Evolutionary conservation across 805 yeast genomes (phyloP).

Genomic region (Yarrowia porcina): DNA sequence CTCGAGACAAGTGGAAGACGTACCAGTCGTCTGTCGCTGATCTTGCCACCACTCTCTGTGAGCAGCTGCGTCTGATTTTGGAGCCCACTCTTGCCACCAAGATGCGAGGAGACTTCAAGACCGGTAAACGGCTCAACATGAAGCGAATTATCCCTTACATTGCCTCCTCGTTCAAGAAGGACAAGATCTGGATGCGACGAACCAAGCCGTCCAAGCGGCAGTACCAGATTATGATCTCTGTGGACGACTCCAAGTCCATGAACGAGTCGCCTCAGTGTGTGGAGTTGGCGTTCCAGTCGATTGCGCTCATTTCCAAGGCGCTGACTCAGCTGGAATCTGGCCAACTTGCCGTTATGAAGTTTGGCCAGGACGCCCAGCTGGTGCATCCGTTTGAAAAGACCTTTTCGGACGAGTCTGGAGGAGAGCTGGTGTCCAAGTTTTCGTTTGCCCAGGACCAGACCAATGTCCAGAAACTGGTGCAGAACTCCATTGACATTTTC

Average conservation of each 20-base stretch:
- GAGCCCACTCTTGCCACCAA: slow-evolving; percentile 98
- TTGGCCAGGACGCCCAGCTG: slow-evolving; percentile 78
- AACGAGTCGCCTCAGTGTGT: slow-evolving; percentile 79
- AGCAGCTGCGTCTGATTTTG: slow-evolving; percentile 84
- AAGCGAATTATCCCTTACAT: slow-evolving; percentile 95
- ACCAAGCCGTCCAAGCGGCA: slow-evolving; percentile 97
- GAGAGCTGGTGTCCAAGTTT: slow-evolving; percentile 79
- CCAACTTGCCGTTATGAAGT: slow-evolving; percentile 81
- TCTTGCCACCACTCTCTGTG: slow-evolving; percentile 80
- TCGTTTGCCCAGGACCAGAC: slow-evolving; percentile 86
- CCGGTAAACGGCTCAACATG: slow-evolving; percentile 96
- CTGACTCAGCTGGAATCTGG: slow-evolving; percentile 93
- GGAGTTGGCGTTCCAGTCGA: slow-evolving; percentile 88
- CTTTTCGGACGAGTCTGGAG: slow-evolving; percentile 79
- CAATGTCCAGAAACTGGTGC: slow-evolving; percentile 71
- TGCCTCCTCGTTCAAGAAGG: slow-evolving; percentile 96
- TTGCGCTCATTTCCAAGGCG: slow-evolving; percentile 90
- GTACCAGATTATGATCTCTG: slow-evolving; percentile 95
- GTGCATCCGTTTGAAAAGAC: slow-evolving; percentile 89
- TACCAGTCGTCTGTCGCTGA: slow-evolving; percentile 87
- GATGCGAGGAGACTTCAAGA: slow-evolving; percentile 89
- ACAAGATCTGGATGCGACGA: slow-evolving; percentile 96
- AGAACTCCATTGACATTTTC: slow-evolving; percentile 69
- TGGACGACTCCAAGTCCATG: slow-evolving; percentile 98
- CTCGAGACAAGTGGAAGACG: slow-evolving; percentile 74